Percentiles rank a stretch among this genome's conserved stretches.
Evolutionary conservation across 495 filamentous ascomycete genomes (phyloP).

Genomic region (Aspergillus cavernicola): DNA sequence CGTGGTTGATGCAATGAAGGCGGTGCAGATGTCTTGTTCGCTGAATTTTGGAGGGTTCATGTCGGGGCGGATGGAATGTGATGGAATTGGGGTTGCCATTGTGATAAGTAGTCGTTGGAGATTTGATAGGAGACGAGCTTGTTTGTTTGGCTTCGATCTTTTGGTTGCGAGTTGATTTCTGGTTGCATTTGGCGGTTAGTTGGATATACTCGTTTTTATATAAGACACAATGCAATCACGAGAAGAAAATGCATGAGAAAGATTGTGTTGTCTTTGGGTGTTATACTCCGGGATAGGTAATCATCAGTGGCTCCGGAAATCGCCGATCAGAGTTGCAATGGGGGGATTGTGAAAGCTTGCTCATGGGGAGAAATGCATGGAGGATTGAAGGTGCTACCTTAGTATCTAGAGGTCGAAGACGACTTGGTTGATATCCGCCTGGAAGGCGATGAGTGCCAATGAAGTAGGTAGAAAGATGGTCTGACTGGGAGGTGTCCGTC

Average conservation of each 20-base stretch:
- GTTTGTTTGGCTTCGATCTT: background rate
- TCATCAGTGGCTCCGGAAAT: constrained; percentile 3
- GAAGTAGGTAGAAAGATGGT: no score
- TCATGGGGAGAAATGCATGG: background rate
- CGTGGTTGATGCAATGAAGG: constrained; percentile 33
- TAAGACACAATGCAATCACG: background rate
- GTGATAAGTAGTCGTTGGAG: constrained; percentile 1
- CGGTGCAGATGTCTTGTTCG: constrained; percentile 39
- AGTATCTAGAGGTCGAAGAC: no score
- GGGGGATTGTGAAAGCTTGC: background rate
- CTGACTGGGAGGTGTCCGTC: no score
- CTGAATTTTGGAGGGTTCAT: constrained; percentile 34
- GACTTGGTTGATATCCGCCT: background rate
- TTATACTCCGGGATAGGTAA: background rate
- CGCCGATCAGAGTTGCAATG: constrained; percentile 4
- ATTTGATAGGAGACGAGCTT: background rate
- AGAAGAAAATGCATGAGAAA: no score
- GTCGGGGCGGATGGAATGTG: constrained; percentile 22
- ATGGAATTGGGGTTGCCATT: constrained; percentile 22
- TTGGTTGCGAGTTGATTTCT: background rate
- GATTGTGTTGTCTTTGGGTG: background rate
- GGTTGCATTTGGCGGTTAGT: background rate
- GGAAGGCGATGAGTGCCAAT: no score
- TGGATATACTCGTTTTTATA: background rate
- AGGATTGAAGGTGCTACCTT: no score